Percentiles rank a stretch among this genome's conserved stretches.
Evolutionary conservation across 306 rosid genomes (phyloP).

Genomic region (Citrullus colocynthis): DNA sequence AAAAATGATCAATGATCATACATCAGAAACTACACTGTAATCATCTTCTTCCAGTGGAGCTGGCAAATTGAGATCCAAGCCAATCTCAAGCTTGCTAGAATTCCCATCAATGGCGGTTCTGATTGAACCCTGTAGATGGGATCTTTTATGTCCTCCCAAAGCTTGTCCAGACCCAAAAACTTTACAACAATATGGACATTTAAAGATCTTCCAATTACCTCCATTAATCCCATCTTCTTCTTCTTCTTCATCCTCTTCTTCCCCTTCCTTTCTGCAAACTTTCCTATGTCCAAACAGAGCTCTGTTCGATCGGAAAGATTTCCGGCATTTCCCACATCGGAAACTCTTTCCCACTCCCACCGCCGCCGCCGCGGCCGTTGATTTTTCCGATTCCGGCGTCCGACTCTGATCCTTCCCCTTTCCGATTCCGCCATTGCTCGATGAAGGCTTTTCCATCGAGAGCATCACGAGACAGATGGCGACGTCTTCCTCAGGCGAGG

Average conservation of each 20-base stretch:
- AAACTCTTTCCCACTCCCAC: constrained; percentile 8
- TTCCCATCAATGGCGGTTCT: constrained; percentile 12
- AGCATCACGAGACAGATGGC: constrained; percentile 78
- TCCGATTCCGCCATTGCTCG: too few species aligned
- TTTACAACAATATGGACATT: constrained; percentile 67
- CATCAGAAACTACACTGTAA: constrained; percentile 51
- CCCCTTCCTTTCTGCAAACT: background rate
- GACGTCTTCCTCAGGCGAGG: constrained; percentile 60
- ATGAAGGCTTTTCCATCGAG: constrained; percentile 38
- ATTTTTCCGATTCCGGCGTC: constrained; percentile 17
- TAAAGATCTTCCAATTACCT: constrained; percentile 36
- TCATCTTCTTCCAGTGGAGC: constrained; percentile 59
- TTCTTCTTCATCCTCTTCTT: background rate
- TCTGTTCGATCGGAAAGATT: constrained; percentile 67
- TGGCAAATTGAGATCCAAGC: constrained; percentile 83
- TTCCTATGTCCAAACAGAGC: constrained; percentile 75
- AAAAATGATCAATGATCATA: background rate
- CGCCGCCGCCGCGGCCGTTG: constrained; percentile 12
- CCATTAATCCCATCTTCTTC: background rate
- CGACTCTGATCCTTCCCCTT: background rate
- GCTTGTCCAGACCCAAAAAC: constrained; percentile 85
- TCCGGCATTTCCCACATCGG: constrained; percentile 77
- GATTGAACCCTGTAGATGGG: constrained; percentile 28
- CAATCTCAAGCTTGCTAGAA: constrained; percentile 14
- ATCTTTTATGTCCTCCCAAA: constrained; percentile 86